Percentiles rank a stretch among this genome's conserved stretches.
Conservation (phyloP, 2,329 filamentous ascomycete genomes). For the Trichophyton rubrum region DNA sequence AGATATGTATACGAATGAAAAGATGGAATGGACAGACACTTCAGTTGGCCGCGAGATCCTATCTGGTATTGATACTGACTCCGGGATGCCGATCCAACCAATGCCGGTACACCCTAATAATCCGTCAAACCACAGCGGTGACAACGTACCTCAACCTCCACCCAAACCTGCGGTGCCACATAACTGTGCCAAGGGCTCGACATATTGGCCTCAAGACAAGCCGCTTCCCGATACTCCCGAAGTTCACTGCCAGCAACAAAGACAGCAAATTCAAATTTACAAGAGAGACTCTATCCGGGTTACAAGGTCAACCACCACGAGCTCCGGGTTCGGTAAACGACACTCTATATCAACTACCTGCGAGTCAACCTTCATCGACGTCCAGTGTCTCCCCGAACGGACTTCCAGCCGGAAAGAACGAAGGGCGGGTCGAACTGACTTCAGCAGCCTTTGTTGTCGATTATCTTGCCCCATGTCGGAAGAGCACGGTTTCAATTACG, state of each 20-base stretch:
- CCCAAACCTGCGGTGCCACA: neutral
- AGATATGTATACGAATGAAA: conserved; percentile 1
- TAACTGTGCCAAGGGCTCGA: neutral
- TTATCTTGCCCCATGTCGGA: conserved; percentile 6
- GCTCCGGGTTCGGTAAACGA: neutral
- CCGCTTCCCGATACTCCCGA: conserved; percentile 1
- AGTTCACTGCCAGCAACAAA: neutral
- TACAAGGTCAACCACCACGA: neutral
- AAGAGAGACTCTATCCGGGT: conserved; percentile 1
- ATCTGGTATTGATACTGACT: neutral
- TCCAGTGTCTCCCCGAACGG: conserved; percentile 12
- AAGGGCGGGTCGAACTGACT: conserved; percentile 4
- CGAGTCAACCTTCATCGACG: conserved; percentile 11
- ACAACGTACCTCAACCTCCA: neutral
- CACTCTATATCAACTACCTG: conserved; percentile 4
- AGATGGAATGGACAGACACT: conserved; percentile 5
- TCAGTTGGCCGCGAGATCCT: conserved; percentile 5
- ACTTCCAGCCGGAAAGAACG: conserved; percentile 16
- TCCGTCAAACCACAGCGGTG: neutral
- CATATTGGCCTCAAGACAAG: conserved; percentile 1
- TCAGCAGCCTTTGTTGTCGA: conserved; percentile 7
- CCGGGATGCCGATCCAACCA: neutral
- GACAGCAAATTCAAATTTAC: neutral
- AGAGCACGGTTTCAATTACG: conserved; percentile 1
- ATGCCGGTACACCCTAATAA: neutral